A percentile compares a stretch with the other conserved stretches of the same genome.
These are phyloP conservation scores for Juncus effusus DNA, from an alignment of 176 grass and related monocot genomes.

Conservation along the genomic window DNA sequence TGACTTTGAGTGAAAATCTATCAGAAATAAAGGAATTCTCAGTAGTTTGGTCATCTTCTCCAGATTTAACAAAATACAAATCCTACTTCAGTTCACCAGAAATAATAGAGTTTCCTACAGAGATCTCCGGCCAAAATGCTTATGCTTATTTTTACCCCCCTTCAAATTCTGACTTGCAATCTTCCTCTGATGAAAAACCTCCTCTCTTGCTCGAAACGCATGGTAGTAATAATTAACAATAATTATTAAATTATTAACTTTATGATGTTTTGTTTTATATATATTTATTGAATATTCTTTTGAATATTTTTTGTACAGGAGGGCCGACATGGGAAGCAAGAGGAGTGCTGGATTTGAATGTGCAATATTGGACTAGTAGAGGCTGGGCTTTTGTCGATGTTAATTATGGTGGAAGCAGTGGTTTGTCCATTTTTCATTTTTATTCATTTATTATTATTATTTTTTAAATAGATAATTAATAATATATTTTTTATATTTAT, in stretches of 20 bases:
- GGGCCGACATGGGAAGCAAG: slow-evolving; percentile 75
- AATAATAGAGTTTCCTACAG: slow-evolving; percentile 75
- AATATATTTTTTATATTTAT: slow-evolving; percentile 8
- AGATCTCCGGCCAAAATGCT: slow-evolving; percentile 59
- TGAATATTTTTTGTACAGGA: slow-evolving; percentile 39
- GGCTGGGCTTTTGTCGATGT: slow-evolving; percentile 96
- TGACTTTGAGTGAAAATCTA: slow-evolving; percentile 56
- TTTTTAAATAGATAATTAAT: too few relatives aligned
- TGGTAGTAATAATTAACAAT: slow-evolving; percentile 37
- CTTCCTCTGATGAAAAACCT: slow-evolving; percentile 67
- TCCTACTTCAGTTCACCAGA: slow-evolving; percentile 68
- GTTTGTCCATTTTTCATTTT: slow-evolving; percentile 38
- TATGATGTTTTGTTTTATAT: neutral
- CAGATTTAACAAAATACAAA: slow-evolving; percentile 48
- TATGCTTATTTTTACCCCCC: slow-evolving; percentile 96
- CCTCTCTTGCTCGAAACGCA: slow-evolving; percentile 90
- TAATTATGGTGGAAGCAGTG: slow-evolving; percentile 93
- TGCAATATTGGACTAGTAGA: slow-evolving; percentile 96
- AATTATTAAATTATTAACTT: slow-evolving; percentile 3
- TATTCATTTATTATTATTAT: slow-evolving; percentile 1
- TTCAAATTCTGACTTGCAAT: slow-evolving; percentile 58
- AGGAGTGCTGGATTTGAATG: slow-evolving; percentile 61
- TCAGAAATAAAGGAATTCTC: slow-evolving; percentile 51
- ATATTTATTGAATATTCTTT: neutral
- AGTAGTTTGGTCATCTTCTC: slow-evolving; percentile 80